A percentile compares a stretch with the other conserved stretches of the same genome.
Evolutionary conservation across 768 basidiomycete genomes (phyloP).

Genomic region (Leccinum barrowsii): DNA sequence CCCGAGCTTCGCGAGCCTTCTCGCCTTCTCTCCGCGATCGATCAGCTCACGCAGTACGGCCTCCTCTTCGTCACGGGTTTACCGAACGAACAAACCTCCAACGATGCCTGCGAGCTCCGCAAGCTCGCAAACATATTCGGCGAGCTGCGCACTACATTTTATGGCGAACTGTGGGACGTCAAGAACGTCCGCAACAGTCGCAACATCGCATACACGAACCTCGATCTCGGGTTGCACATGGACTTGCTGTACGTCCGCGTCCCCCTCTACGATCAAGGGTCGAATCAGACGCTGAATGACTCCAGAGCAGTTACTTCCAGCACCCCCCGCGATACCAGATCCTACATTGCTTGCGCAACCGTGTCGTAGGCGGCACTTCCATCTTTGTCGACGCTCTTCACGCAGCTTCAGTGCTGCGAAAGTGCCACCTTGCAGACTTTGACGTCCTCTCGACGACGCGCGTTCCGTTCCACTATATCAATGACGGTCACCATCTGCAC

Average conservation of each 20-base stretch:
- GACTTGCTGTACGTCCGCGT: slow-evolving; percentile 75
- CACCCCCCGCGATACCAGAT: slow-evolving; percentile 90
- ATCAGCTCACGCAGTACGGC: slow-evolving; percentile 69
- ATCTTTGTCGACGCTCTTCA: slow-evolving; percentile 82
- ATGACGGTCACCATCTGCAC: slow-evolving; percentile 82
- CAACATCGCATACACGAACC: slow-evolving; percentile 94
- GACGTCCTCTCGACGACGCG: slow-evolving; percentile 53
- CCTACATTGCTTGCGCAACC: slow-evolving; percentile 85
- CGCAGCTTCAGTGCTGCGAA: slow-evolving; percentile 52
- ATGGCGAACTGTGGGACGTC: slow-evolving; percentile 88
- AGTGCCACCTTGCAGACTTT: slow-evolving; percentile 49
- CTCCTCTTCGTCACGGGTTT: slow-evolving; percentile 71
- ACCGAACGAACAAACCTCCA: slow-evolving; percentile 55
- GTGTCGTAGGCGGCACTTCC: slow-evolving; percentile 78
- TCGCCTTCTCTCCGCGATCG: slow-evolving; percentile 56
- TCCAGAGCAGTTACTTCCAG: slow-evolving; percentile 70
- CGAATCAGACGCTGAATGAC: slow-evolving; percentile 1
- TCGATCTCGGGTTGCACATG: slow-evolving; percentile 87
- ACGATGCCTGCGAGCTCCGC: slow-evolving; percentile 64
- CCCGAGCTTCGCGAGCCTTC: slow-evolving; percentile 40
- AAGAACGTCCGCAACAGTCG: slow-evolving; percentile 65
- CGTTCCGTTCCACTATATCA: slow-evolving; percentile 89
- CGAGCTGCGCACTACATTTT: slow-evolving; percentile 82
- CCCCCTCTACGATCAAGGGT: neutral
- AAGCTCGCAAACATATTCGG: slow-evolving; percentile 67